Evolutionary conservation across 129 eudicot genomes (phyloP).

Genomic region (Flaveria linearis): DNA sequence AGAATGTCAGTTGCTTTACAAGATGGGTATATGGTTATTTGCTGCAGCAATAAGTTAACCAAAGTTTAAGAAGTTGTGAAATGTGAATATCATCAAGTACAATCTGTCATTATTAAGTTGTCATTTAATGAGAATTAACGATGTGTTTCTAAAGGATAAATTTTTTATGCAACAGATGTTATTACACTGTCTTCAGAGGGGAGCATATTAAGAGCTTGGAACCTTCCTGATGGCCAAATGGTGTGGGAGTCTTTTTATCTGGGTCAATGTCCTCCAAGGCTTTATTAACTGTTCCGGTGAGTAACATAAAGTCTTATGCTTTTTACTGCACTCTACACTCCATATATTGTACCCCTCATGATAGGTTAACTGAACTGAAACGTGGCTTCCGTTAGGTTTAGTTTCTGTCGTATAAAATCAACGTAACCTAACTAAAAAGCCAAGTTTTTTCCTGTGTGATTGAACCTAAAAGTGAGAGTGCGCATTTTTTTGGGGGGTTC

Average conservation of each 20-base stretch:
- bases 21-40: not conserved
- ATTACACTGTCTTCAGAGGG: slow-evolving; percentile 89
- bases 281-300: slow-evolving; percentile 62
- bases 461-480: not conserved
- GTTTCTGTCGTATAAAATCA: not conserved
- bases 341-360: slow-evolving; percentile 5
- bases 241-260: slow-evolving; percentile 88
- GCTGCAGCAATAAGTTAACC: not conserved
- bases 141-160: slow-evolving; percentile 17
- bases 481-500: not conserved
- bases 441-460: not conserved
- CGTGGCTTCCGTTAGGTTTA: not conserved
- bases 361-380: slow-evolving; percentile 11
- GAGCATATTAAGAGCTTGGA: slow-evolving; percentile 92
- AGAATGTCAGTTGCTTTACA: slow-evolving; percentile 1
- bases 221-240: slow-evolving; percentile 99
- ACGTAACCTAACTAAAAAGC: not conserved
- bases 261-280: slow-evolving; percentile 68
- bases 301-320: slow-evolving; percentile 32
- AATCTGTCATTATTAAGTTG: not conserved
- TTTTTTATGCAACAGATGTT: slow-evolving; percentile 56
- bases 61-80: not conserved
- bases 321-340: not conserved
- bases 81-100: not conserved
- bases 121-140: not conserved